Evolutionary conservation across 1,139 yeast genomes (phyloP), one percentile per base, ranked within the genome.

Genomic region (Yamadazyma triangularis): DNA sequence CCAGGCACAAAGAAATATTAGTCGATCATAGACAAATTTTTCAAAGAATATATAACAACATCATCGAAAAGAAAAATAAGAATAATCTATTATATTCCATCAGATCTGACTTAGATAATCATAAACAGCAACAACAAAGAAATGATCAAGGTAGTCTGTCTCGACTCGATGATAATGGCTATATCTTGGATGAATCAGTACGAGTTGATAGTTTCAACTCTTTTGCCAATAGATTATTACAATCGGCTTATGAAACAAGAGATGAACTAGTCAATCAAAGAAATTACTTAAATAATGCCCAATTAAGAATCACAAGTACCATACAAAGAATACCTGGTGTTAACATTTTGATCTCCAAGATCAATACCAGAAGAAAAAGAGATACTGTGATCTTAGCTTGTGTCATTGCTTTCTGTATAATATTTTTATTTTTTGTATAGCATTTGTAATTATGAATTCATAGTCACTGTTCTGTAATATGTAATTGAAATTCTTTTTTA

Each of bases 241-340:
- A 77, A 15, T 93, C 84, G 51, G 98, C 96, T 0, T 82, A 78
- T 57, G 84, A 82, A 44, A 88, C 98, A 0, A 67, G 97, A 39
- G 96, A 91, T 40, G 94, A 85, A 50, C 72, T 91, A 34, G 47
- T 73, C 32, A 68, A 79, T 30, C 98, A 91, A 58, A 68, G 94
- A 35, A 72, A 71, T 26, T 58, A 73, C 10, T 62, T 91, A 32
- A 66, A 70, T 31, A 75, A 67, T 40, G 84, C 94, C 10, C 87
- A 81, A 40, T 69, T 75, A 39, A 68, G 77, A 36, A 64, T 89
- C 39, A 64, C 78, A 40, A 72, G 72, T 26, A 68, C 84, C 0
- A 60, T 88, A 28, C 77, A 74, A 45, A 56, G 72, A 29, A 73
- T 91, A 26, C 98, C 98, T 0, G 97, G 96, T 1, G 63, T 91